Base-by-base conservation (phyloP, 2,329 filamentous ascomycete genomes). In the Lizonia empirigonia region DNA sequence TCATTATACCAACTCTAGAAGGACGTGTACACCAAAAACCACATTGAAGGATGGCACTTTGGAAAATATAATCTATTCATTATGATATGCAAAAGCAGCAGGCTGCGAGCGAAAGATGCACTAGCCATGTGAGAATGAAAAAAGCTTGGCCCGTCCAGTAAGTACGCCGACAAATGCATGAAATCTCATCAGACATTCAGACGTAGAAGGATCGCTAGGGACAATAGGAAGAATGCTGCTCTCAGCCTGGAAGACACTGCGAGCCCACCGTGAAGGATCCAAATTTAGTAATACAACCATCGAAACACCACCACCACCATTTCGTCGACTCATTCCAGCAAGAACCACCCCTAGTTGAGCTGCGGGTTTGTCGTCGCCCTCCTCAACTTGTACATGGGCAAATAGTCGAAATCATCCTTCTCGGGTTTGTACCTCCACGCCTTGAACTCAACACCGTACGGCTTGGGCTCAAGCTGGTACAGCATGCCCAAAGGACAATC, bases 401-500 rank as follows among this genome's bases (percentile, higher is more conserved):
- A 76, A 69, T 94, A 86, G 52, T 94, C 86, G 65, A 99, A 99
- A 82, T 87, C 91, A 56, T 88, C 85, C 16, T 78, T 83, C 3
- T 82, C 79, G 56, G 90, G 84, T 69, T 96, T 90, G 77, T 96
- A 99, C 55, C 86, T 85, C 79, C 96, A 99, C 0, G 91, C 93
- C 72, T 96, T 93, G 78, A 97, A 97, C 55, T 96, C 93, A 51
- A 97, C 92, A 12, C 94, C 94, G 62, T 99, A 99, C 1, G 94
- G 94, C 80, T 97, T 97, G 26, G 94, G 94, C 74, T 99, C 93
- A 38, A 99, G 88, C 62, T 91, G 90, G 73, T 96, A 99, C 7
- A 97, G 80, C 80, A 96, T 92, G 15, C 94, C 94, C 39, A 99
- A 79, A 0, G 94, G 94, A 36, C 97, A 90, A 68, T 97, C 93